Percentiles rank a stretch among this genome's conserved stretches.
Evolutionary conservation across 1,284 basidiomycete genomes (phyloP).

Genomic region (Fomitopsis pinicola): DNA sequence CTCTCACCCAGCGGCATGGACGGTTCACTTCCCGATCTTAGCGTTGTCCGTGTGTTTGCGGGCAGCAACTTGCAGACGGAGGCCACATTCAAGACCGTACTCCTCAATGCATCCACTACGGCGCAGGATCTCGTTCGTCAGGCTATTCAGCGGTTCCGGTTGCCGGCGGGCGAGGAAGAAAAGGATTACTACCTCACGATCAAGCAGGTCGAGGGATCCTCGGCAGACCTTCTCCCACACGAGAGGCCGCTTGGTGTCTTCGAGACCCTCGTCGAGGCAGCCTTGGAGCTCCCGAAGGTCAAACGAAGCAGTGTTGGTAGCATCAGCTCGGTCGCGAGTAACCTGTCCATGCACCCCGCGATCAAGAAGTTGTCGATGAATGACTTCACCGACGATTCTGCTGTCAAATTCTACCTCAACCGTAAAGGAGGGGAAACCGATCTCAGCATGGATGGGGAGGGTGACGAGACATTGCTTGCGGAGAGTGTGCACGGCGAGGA

Average conservation of each 20-base stretch:
- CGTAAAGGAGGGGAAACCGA: constrained; percentile 37
- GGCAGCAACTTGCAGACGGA: constrained; percentile 86
- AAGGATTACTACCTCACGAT: constrained; percentile 87
- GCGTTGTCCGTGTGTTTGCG: constrained; percentile 93
- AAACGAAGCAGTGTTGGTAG: constrained; percentile 92
- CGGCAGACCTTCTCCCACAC: constrained; percentile 62
- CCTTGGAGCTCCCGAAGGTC: constrained; percentile 79
- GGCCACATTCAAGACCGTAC: constrained; percentile 96
- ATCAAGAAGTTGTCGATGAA: constrained; percentile 93
- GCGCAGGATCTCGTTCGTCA: constrained; percentile 84
- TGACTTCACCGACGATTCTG: constrained; percentile 95
- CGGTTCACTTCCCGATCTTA: constrained; percentile 78
- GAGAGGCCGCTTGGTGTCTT: constrained; percentile 87
- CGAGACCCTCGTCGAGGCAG: constrained; percentile 76
- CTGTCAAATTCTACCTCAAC: constrained; percentile 95
- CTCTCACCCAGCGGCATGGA: constrained; percentile 55
- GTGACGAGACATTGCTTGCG: constrained; percentile 50
- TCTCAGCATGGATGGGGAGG: constrained; percentile 33
- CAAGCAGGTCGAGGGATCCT: constrained; percentile 87
- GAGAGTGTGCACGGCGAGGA: constrained; percentile 29
- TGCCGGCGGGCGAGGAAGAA: constrained; percentile 61
- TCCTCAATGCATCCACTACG: constrained; percentile 85
- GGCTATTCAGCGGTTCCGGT: constrained; percentile 89
- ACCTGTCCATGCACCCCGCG: constrained; percentile 89
- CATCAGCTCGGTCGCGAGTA: constrained; percentile 88